phyloP scores from a whole-genome alignment of 345 rosid genomes.

The Pistacia integerrima region DNA sequence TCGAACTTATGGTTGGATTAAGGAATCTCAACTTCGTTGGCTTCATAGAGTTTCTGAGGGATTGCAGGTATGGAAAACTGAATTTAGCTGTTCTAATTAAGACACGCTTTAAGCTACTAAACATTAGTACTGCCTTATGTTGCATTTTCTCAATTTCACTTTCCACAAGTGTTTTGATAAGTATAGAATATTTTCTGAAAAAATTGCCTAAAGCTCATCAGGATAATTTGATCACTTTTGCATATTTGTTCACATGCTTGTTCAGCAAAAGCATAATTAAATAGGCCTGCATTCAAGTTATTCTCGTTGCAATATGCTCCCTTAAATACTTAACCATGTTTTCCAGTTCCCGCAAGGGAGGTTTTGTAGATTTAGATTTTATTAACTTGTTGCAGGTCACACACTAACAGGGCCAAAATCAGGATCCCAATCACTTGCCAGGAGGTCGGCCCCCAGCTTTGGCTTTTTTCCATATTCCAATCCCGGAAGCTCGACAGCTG shows the following conservation, averaged over 20 bases:
- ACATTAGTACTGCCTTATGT: not conserved
- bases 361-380: conserved; percentile 34
- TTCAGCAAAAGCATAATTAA: not conserved
- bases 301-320: not conserved
- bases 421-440: conserved; percentile 13
- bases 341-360: conserved; percentile 15
- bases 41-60: conserved; percentile 49
- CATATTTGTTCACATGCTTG: not conserved
- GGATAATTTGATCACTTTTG: no score
- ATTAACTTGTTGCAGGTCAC: conserved; percentile 42
- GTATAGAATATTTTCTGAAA: not conserved
- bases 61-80: conserved; percentile 44
- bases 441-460: conserved; percentile 30
- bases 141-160: not conserved
- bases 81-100: not conserved
- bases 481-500: conserved; percentile 64
- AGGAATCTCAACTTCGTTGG: conserved; percentile 88
- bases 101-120: not conserved
- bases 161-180: not conserved
- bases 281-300: not conserved
- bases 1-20: conserved; percentile 85
- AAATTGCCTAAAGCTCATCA: not conserved
- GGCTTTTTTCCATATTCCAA: conserved; percentile 87
- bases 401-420: conserved; percentile 36
- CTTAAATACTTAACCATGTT: conserved; percentile 3